Percentiles rank a stretch among this genome's conserved stretches.
Conservation (phyloP, 2,329 filamentous ascomycete genomes). For the Anisogramma anomala region DNA sequence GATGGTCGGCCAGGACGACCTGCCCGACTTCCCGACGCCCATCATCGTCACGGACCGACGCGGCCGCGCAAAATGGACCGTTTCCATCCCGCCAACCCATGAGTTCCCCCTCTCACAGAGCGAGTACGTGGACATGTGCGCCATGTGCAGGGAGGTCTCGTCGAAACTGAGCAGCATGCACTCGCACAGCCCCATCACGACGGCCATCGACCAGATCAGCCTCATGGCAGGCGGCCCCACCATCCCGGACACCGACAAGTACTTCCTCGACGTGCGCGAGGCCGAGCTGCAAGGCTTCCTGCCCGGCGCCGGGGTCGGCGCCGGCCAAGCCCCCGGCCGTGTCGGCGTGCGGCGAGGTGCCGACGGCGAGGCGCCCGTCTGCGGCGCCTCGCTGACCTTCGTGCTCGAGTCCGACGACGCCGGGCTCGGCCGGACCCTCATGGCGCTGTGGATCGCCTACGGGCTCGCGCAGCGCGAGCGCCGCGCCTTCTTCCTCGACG, state of each 20-base stretch:
- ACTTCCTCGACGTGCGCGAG: constrained; percentile 65
- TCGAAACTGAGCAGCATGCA: constrained; percentile 42
- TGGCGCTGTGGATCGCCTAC: constrained; percentile 76
- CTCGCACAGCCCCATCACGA: constrained; percentile 24
- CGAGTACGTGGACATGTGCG: constrained; percentile 60
- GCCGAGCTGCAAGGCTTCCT: constrained; percentile 56
- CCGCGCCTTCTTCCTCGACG: constrained; percentile 73
- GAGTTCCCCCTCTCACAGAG: constrained; percentile 55
- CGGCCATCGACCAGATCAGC: constrained; percentile 23
- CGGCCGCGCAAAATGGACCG: constrained; percentile 63
- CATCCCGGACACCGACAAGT: constrained; percentile 37
- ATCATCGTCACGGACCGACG: constrained; percentile 55
- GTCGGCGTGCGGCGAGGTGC: constrained; percentile 35
- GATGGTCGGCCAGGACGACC: constrained; percentile 51
- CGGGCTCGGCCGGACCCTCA: constrained; percentile 63
- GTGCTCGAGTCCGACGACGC: constrained; percentile 64
- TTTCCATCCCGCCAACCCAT: constrained; percentile 59
- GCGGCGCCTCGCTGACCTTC: constrained; percentile 63
- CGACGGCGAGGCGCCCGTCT: constrained; percentile 40
- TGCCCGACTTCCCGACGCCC: constrained; percentile 64
- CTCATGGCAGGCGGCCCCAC: constrained; percentile 25
- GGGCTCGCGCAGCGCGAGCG: constrained; percentile 64
- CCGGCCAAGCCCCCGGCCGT: constrained; percentile 17
- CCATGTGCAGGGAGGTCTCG: constrained; percentile 54
- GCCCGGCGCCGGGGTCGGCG: constrained; percentile 29